Base-by-base conservation (phyloP, 164 flowering plant genomes). In the Aristolochia fimbriata region DNA sequence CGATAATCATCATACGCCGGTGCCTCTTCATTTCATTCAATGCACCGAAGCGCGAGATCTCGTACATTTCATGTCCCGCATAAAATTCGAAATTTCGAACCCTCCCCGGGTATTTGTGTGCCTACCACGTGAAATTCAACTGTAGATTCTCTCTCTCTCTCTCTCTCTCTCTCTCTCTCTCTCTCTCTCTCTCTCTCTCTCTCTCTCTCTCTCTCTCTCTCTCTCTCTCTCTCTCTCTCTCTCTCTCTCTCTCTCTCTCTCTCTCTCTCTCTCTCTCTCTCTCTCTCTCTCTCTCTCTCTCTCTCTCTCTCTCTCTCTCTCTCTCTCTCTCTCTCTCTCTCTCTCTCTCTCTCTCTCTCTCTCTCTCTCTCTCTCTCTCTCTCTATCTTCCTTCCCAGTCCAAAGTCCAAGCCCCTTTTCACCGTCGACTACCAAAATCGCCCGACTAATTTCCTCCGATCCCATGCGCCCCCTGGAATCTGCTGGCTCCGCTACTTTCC, bases 301-400 rank as follows among this genome's bases (percentile, higher is more conserved):
- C 52, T 49, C 52, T 49, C 52, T 49, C 52, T 49, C 52, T 49
- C 52, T 49, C 52, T 49, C 52, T 49, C 52, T 49, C 52, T 15
- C n/a, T 49, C 52, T 49, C 52, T 47, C 50, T 47, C 50, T 47
- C 50, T 47, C 50, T 47, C 50, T 47, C 50, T 47, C n/a, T 49
- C 52, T 15, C 52, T 49, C 19, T 49, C 52, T 49, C 52, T 49
- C 52, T 49, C 52, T 49, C 52, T 49, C 52, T 49, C 52, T 49
- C 52, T 49, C 52, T 49, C 52, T 15, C n/a, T 49, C 52, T 49
- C 52, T 47, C 50, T 47, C 50, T 47, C 50, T 47, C 50, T 47
- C 50, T 47, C 50, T 47, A n/a, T n/a, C n/a, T n/a, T n/a, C 50
- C 19, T n/a, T 47, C 50, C 52, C 52, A 6, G 20, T 49, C 52